Base-by-base conservation (phyloP, 768 basidiomycete species). In the Mycena haematopus region DNA sequence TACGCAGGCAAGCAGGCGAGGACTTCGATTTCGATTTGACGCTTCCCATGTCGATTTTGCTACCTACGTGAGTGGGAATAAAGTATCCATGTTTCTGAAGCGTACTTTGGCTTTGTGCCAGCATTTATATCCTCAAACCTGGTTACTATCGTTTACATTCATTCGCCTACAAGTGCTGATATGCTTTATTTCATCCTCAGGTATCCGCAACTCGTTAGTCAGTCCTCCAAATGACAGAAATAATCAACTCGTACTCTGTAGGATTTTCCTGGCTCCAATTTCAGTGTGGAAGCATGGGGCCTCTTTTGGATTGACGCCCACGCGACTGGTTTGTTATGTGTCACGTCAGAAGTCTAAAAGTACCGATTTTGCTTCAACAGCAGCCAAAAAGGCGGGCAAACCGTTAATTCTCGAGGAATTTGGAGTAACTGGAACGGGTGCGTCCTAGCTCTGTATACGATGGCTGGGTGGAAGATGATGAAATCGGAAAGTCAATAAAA, bases 351-450 rank as follows among this genome's bases (percentile, higher is more conserved):
- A 19, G 25, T 27, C 19, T 10, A 2, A 19, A 7, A 7, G 27
- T n/a, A 27, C 25, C n/a, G 10, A 36, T 21, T n/a, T n/a, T n/a
- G n/a, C 29, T 33, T 51, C 6, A 21, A 5, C 62, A 84, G 84
- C 83, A 29, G 83, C 85, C 0, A 79, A 78, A 62, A 78, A 75
- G 54, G 80, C 79, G 42, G 79, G 81, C 66, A 89, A 90, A 71
- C 87, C 88, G 0, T 79, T 87, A 22, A 76, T 88, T 53, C 69
- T 87, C 52, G 88, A 90, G 68, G 88, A 89, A 66, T 89, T 88
- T 67, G 87, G 87, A 9, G 75, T 85, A 1, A 68, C 67, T 31
- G 80, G 80, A 19, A 60, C 80, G 2, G 71, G 83, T 84, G 63
- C 54, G 77, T 69, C 14, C n/a, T 45, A 47, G 10, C 40, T 40